Base-by-base conservation (phyloP, 1,284 basidiomycete species). In the Trichosporon sp. region DNA sequence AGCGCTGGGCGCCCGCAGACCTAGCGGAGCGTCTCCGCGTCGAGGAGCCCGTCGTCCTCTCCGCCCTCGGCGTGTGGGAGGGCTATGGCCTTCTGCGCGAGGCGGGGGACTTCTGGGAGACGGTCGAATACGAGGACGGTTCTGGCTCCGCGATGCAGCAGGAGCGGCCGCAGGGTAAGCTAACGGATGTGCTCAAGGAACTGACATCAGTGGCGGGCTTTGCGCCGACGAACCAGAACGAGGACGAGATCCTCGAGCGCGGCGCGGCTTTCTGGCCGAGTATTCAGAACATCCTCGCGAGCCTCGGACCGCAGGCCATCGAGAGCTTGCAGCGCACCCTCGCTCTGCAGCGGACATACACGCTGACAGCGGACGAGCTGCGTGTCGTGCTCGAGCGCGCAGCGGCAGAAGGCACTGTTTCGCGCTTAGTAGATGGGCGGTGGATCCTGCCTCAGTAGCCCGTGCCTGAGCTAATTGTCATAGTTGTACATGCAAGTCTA, bases 301-400 rank as follows among this genome's bases (percentile, higher is more conserved):
- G 93, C 79, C 85, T 96, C 59, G 91, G 91, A 6, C 82, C 89
- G 0, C 85, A 94, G 31, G 87, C 90, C 2, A 77, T 92, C 48
- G 90, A 91, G 70, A 88, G 91, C 12, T 92, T 96, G 76, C 93
- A 96, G 77, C 87, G 88, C 1, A 93, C 93, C 89, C 86, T 96
- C 69, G 90, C 66, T 3, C 89, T 92, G 78, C 91, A 91, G 11
- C 91, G 90, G 11, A 89, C 88, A 1, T 95, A 94, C 80, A 89
- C 93, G 76, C 88, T 89, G 73, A 90, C 89, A 1, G 80, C 89
- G 7, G 92, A 93, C 40, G 92, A 95, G 78, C 87, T 96, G 7
- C 59, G 59, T n/a, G 14, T 63, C 1, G 59, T 63, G 16, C 59
- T 63, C 14, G 59, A 63, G 31, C 31, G 59, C 2, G 59, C 59